Evolutionary conservation across 345 rosid genomes (phyloP).

Genomic region (Pugionium dolabratum): DNA sequence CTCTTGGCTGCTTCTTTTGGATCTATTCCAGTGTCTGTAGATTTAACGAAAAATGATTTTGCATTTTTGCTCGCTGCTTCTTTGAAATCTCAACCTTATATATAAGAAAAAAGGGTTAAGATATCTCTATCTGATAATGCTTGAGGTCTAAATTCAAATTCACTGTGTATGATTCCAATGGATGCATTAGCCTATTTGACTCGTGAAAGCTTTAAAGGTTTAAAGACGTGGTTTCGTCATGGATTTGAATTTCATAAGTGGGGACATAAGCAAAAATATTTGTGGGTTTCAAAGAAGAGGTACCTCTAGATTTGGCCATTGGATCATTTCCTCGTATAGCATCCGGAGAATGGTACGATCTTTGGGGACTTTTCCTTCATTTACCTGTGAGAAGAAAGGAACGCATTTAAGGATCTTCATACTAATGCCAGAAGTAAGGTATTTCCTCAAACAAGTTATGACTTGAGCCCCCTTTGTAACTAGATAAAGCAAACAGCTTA

Average conservation of each 20-base stretch:
- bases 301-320: constrained; percentile 97
- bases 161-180: no score
- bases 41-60: constrained; percentile 78
- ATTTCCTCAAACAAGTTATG: not conserved
- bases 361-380: constrained; percentile 80
- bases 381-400: constrained; percentile 51
- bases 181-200: not conserved
- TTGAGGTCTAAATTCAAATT: no score
- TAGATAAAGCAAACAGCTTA: no score
- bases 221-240: not conserved
- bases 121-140: not conserved
- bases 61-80: constrained; percentile 46
- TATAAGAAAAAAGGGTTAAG: constrained; percentile 24
- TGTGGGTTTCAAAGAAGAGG: constrained; percentile 1
- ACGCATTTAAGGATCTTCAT: not conserved
- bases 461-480: no score
- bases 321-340: constrained; percentile 80
- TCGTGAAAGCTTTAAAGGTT: constrained; percentile 4
- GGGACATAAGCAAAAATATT: not conserved
- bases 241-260: constrained; percentile 7
- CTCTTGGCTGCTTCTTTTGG: constrained; percentile 84
- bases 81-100: constrained; percentile 62
- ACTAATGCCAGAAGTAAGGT: constrained; percentile 6
- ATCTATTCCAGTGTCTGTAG: constrained; percentile 83
- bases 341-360: constrained; percentile 65